phyloP scores from a whole-genome alignment of 2,329 filamentous ascomycete species.

The Rhinocladiella similis region DNA sequence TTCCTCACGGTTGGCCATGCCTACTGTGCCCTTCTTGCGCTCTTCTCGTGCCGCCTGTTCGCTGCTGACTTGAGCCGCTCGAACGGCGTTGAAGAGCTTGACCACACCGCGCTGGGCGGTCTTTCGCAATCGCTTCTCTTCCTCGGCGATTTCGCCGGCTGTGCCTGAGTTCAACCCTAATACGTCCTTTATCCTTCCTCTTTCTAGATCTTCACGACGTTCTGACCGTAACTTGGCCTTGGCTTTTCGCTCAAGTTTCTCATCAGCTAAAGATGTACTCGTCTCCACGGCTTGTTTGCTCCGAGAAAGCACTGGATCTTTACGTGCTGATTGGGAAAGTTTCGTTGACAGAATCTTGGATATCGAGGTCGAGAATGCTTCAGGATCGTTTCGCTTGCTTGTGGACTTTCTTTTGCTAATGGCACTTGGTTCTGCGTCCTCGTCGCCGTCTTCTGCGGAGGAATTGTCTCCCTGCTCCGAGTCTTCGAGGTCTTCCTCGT shows the following conservation, averaged over 20 bases:
- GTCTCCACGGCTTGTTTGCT: constrained; percentile 73
- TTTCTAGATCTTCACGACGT: constrained; percentile 75
- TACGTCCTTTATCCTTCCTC: constrained; percentile 85
- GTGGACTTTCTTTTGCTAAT: constrained; percentile 33
- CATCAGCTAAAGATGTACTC: constrained; percentile 70
- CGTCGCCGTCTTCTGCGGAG: constrained; percentile 38
- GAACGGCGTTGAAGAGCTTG: constrained; percentile 92
- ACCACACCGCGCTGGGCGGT: constrained; percentile 91
- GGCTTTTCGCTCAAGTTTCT: constrained; percentile 78
- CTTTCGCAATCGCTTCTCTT: constrained; percentile 79
- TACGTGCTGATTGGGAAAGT: constrained; percentile 74
- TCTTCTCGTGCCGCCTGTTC: constrained; percentile 69
- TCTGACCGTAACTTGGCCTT: constrained; percentile 76
- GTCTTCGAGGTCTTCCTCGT: constrained; percentile 35
- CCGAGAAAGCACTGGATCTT: constrained; percentile 88
- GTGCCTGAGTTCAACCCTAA: constrained; percentile 61
- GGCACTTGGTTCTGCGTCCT: constrained; percentile 38
- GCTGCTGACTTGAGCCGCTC: constrained; percentile 87
- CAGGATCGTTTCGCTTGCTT: constrained; percentile 84
- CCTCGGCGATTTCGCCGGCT: constrained; percentile 59
- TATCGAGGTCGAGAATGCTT: constrained; percentile 88
- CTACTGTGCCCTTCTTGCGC: constrained; percentile 72
- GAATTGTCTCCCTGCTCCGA: constrained; percentile 41
- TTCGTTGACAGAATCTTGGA: constrained; percentile 91
- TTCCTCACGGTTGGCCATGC: constrained; percentile 77